Base-by-base conservation (phyloP, 2,329 filamentous ascomycete species). In the Scytalidium sp. region DNA sequence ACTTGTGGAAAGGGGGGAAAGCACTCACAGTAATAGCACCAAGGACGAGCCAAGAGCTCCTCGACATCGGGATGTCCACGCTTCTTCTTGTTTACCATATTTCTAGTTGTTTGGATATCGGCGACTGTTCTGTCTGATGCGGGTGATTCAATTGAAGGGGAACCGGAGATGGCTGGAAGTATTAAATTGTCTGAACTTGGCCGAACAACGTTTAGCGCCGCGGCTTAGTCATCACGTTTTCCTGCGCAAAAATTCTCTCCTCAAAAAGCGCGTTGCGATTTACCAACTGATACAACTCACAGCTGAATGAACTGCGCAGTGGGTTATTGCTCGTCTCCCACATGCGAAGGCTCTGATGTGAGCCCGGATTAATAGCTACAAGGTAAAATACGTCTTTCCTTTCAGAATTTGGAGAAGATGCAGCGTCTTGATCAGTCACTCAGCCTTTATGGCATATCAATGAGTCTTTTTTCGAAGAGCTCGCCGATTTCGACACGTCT, bases 21-120 rank as follows among this genome's bases (percentile, higher is more conserved):
- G 42, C 32, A 59, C 74, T 51, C 59, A 85, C 94, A 99, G 76
- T 99, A 99, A 74, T 96, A 99, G 75, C 94, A 99, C 92, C 92
- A 97, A 45, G 93, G 88, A 50, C 92, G 87, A 59, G 78, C 75
- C 55, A 99, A 81, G 60, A 96, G 78, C 72, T 97, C 91, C 74
- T 97, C 89, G 60, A 97, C 77, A 62, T 92, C 84, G 56, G 90
- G 89, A 65, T 90, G 86, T 59, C 85, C 83, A 69, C 90, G 88
- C 81, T 90, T 93, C 76, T 94, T 95, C 75, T 96, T 96, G 62
- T 86, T 88, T 85, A 94, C 93, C 52, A 64, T 74, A 68, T 56
- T 62, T 41, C 4, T n/a, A 36, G 32, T 36, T 36, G 32, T 36
- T 36, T 10, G 15, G 32, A 36, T 36, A 36, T 36, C 32, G 17